Percentiles rank a stretch among this genome's conserved stretches.
phyloP scores from a whole-genome alignment of 768 basidiomycete species.

The Boletellus sp. region DNA sequence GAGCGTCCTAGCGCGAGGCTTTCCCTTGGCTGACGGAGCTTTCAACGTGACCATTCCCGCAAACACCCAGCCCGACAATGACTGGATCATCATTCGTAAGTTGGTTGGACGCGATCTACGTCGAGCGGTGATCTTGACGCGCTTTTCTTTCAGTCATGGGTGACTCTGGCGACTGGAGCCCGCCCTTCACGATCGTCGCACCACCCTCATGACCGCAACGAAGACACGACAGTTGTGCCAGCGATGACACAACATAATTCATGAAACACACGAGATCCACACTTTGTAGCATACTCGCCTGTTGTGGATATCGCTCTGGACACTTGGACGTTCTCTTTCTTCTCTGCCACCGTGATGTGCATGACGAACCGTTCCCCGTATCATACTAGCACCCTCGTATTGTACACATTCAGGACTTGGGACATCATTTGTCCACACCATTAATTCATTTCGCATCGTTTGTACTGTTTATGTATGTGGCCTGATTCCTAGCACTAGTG shows the following conservation, averaged over 20 bases:
- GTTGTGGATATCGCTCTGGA: too few species aligned
- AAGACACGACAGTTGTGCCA: neutral
- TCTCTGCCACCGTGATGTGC: too few species aligned
- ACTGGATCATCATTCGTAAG: slow-evolving; percentile 46
- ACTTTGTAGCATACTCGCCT: neutral
- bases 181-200: slow-evolving; percentile 40
- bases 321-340: too few species aligned
- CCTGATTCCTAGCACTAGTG: too few species aligned
- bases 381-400: too few species aligned
- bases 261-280: neutral
- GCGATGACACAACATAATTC: neutral
- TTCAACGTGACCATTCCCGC: slow-evolving; percentile 39
- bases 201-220: slow-evolving; percentile 9
- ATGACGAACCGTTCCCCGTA: too few species aligned
- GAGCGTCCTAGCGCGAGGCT: slow-evolving; percentile 36
- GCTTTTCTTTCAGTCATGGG: slow-evolving; percentile 40
- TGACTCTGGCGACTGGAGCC: slow-evolving; percentile 50
- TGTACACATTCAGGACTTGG: too few species aligned
- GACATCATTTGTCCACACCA: too few species aligned
- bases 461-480: too few species aligned
- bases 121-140: slow-evolving; percentile 2
- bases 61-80: slow-evolving; percentile 31
- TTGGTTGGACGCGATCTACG: slow-evolving; percentile 2
- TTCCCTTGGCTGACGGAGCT: slow-evolving; percentile 34
- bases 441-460: too few species aligned